Evolutionary conservation across 2,329 filamentous ascomycete species (phyloP).

Genomic region (Lachnellula suecica): DNA sequence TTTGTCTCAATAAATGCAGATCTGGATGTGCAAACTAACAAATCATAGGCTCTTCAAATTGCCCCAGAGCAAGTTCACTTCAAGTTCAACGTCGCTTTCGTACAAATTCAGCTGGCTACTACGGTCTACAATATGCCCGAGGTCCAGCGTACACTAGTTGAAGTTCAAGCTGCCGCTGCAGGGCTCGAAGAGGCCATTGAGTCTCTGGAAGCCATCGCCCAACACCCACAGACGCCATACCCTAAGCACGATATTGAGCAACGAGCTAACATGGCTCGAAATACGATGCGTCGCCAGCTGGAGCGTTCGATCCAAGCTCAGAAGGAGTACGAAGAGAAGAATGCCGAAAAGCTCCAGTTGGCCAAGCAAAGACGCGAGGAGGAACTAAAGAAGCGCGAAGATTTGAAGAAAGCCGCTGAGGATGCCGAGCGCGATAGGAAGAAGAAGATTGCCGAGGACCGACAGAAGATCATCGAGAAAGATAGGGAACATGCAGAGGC

Average conservation of each 20-base stretch:
- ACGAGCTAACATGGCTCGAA: slow-evolving; percentile 94
- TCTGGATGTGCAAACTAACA: slow-evolving; percentile 23
- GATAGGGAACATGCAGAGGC: slow-evolving; percentile 72
- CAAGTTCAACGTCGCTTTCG: slow-evolving; percentile 97
- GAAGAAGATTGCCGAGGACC: slow-evolving; percentile 82
- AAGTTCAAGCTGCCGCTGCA: slow-evolving; percentile 76
- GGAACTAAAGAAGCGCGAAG: slow-evolving; percentile 76
- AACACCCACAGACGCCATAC: slow-evolving; percentile 73
- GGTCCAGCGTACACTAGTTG: slow-evolving; percentile 71
- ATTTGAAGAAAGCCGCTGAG: slow-evolving; percentile 66
- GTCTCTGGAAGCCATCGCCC: slow-evolving; percentile 62
- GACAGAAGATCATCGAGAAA: slow-evolving; percentile 74
- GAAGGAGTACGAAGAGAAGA: slow-evolving; percentile 88
- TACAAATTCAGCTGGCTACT: slow-evolving; percentile 90
- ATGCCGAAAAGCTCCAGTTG: slow-evolving; percentile 81
- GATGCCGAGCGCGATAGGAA: slow-evolving; percentile 72
- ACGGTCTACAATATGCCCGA: slow-evolving; percentile 75
- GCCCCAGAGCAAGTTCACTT: slow-evolving; percentile 85
- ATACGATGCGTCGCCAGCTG: slow-evolving; percentile 90
- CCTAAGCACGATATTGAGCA: slow-evolving; percentile 88
- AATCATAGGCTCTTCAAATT: slow-evolving; percentile 65
- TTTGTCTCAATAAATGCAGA: slow-evolving; percentile 33
- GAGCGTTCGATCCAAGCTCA: slow-evolving; percentile 83
- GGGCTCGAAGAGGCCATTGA: slow-evolving; percentile 87
- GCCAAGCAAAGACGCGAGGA: slow-evolving; percentile 79